These are phyloP conservation scores for Arthromyces matolae DNA, from an alignment of 768 basidiomycete genomes.

Conservation along the genomic window DNA sequence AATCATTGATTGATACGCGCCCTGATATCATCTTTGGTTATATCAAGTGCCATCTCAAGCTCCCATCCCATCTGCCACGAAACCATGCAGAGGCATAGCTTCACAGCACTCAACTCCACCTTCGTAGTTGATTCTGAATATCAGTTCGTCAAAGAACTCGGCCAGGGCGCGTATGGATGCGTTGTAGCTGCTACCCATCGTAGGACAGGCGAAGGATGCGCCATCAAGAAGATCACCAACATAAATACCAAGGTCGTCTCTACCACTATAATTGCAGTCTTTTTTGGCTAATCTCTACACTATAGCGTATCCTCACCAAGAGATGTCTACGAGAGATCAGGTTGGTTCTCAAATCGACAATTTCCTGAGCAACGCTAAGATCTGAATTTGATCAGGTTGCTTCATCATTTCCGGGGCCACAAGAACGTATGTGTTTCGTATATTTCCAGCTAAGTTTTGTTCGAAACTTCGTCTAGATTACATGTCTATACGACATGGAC, in stretches of 20 bases:
- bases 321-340: constrained; percentile 93
- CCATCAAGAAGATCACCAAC: constrained; percentile 95
- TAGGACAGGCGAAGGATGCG: constrained; percentile 81
- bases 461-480: constrained; percentile 57
- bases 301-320: constrained; percentile 90
- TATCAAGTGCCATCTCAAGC: constrained; percentile 7
- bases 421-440: constrained; percentile 77
- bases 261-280: not conserved
- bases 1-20: constrained; percentile 16
- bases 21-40: not conserved
- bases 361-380: not conserved
- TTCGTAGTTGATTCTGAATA: constrained; percentile 89
- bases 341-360: constrained; percentile 36
- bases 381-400: constrained; percentile 47
- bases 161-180: constrained; percentile 93
- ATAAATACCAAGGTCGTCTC: constrained; percentile 76
- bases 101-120: constrained; percentile 79
- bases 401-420: constrained; percentile 98
- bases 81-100: constrained; percentile 69
- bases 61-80: not conserved
- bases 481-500: constrained; percentile 97
- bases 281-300: constrained; percentile 2
- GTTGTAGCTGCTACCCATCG: constrained; percentile 85
- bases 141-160: constrained; percentile 94
- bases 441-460: not conserved